Conservation (phyloP, 768 basidiomycete species). For the Xerocomellus dryophilus region DNA sequence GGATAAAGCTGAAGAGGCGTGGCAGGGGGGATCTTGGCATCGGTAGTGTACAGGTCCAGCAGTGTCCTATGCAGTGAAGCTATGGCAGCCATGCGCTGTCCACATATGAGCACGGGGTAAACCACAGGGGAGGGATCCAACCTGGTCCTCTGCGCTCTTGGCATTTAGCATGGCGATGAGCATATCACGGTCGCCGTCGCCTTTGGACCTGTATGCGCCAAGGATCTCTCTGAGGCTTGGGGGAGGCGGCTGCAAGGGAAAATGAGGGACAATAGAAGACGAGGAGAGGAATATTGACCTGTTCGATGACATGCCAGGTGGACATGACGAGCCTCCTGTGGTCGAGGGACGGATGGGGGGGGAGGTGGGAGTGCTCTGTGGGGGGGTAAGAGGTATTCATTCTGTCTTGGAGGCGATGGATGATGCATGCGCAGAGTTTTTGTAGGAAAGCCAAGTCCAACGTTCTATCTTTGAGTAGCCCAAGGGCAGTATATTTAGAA, state of each 20-base stretch:
- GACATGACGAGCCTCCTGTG: constrained; percentile 38
- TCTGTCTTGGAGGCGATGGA: constrained; percentile 17
- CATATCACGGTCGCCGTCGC: constrained; percentile 91
- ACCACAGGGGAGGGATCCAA: constrained; percentile 33
- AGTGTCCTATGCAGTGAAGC: constrained; percentile 69
- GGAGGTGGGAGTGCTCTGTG: constrained; percentile 15
- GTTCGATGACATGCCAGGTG: constrained; percentile 46
- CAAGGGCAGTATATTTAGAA: constrained; percentile 39
- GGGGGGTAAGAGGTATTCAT: constrained; percentile 29
- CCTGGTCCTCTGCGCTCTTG: constrained; percentile 92
- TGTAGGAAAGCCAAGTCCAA: constrained; percentile 45
- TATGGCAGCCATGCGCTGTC: constrained; percentile 67
- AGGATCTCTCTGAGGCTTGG: constrained; percentile 85
- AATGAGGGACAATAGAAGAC: neutral
- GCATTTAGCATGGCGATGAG: constrained; percentile 87
- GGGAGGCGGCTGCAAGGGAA: constrained; percentile 56
- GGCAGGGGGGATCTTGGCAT: constrained; percentile 32
- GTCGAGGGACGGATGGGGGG: constrained; percentile 18
- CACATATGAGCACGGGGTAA: constrained; percentile 4
- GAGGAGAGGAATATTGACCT: constrained; percentile 32
- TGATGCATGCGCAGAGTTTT: constrained; percentile 30
- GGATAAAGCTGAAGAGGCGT: constrained; percentile 31
- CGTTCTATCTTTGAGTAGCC: constrained; percentile 44
- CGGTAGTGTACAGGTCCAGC: constrained; percentile 51
- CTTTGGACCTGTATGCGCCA: constrained; percentile 76